These are phyloP conservation scores for Phialemoniopsis sp. DNA, from an alignment of 2,329 filamentous ascomycete genomes.

Conservation along the genomic window DNA sequence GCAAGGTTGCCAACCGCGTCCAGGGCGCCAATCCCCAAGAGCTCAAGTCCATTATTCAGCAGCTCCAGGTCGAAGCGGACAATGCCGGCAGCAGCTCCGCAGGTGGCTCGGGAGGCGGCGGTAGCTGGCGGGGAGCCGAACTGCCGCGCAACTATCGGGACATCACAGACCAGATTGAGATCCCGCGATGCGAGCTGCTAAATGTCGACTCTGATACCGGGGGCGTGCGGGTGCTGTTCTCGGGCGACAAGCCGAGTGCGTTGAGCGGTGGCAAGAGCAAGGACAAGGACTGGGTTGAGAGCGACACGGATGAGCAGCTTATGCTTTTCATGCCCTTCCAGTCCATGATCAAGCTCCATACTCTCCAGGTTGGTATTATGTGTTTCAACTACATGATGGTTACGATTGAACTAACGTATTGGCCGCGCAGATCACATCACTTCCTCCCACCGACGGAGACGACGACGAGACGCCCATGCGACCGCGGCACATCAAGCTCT, in stretches of 20 bases:
- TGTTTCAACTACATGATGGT: not conserved
- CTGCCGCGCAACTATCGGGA: constrained; percentile 79
- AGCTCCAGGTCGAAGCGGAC: constrained; percentile 64
- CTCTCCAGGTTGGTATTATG: constrained; percentile 53
- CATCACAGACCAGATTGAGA: constrained; percentile 77
- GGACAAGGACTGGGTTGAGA: constrained; percentile 84
- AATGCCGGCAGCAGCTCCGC: constrained; percentile 36
- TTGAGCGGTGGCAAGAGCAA: constrained; percentile 50
- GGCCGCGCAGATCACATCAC: constrained; percentile 87
- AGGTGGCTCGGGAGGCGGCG: constrained; percentile 33
- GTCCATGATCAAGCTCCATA: constrained; percentile 83
- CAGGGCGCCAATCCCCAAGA: constrained; percentile 69
- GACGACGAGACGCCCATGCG: constrained; percentile 75
- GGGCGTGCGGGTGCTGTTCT: constrained; percentile 69
- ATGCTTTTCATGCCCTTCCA: constrained; percentile 92
- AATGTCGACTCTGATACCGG: constrained; percentile 80
- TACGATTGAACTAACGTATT: no score
- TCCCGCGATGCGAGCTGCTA: constrained; percentile 76
- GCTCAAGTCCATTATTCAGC: constrained; percentile 67
- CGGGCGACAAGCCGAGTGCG: constrained; percentile 59
- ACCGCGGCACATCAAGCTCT: constrained; percentile 79
- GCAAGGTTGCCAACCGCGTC: constrained; percentile 62
- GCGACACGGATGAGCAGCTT: constrained; percentile 94
- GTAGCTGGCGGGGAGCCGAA: constrained; percentile 68
- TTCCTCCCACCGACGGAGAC: constrained; percentile 57